Evolutionary conservation across 192 early-diverging fungal species (phyloP).

Genomic region (Coemansia sp.): DNA sequence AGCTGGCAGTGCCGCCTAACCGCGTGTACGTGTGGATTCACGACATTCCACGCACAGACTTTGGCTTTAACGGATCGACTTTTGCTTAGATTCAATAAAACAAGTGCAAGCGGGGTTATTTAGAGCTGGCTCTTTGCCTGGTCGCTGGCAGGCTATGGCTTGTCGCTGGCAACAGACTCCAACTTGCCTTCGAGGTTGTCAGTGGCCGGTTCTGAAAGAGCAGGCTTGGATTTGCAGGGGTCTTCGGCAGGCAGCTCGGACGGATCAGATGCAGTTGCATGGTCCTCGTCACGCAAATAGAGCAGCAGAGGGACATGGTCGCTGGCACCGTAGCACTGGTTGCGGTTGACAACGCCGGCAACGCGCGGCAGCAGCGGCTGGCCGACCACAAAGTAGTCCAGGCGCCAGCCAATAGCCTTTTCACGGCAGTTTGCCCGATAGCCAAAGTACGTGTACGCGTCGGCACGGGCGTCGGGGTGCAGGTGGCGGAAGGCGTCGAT

Average conservation of each 20-base stretch:
- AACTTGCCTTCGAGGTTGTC: no score
- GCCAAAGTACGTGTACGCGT: constrained; percentile 73
- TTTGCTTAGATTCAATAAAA: not conserved
- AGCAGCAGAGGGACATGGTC: constrained; percentile 83
- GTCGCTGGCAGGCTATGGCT: no score
- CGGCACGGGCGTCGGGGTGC: constrained; percentile 61
- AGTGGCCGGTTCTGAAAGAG: not conserved
- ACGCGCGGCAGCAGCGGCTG: constrained; percentile 60
- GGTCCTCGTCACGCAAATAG: constrained; percentile 27
- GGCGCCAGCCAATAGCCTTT: constrained; percentile 76
- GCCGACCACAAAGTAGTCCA: constrained; percentile 83
- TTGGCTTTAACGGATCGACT: constrained; percentile 13
- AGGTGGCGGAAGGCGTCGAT: constrained; percentile 75
- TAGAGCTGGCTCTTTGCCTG: no score
- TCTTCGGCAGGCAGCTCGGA: constrained; percentile 2
- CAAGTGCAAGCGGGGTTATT: no score
- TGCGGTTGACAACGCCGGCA: constrained; percentile 61
- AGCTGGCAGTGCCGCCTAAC: constrained; percentile 9
- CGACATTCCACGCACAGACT: constrained; percentile 11
- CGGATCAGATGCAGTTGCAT: not conserved
- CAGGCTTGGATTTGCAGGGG: not conserved
- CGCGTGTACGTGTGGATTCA: constrained; percentile 21
- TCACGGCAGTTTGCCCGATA: constrained; percentile 70
- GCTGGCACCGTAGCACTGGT: constrained; percentile 81
- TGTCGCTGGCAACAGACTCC: no score